These are phyloP conservation scores for slime mould (Dictyostelium discoideum) DNA, from an alignment of 78 protist species.

Conservation along the genomic window dicty_2.7 NC_007089.4:6237001-6237500, in stretches of 20 bases:
- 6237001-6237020: background rate
- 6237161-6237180: background rate
- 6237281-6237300: too few relatives aligned
- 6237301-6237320: too few relatives aligned
- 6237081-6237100: background rate
- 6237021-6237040: background rate
- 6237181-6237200: background rate
- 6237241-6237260: too few relatives aligned
- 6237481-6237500: background rate
- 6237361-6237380: background rate
- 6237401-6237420: background rate
- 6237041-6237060: background rate
- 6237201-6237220: background rate
- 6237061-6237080: background rate
- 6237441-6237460: background rate
- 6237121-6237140: background rate
- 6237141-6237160: background rate
- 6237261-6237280: too few relatives aligned
- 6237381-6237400: background rate
- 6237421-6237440: background rate
- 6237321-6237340: too few relatives aligned
- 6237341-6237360: background rate
- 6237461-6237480: background rate
- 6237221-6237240: background rate
- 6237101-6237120: background rate